Evolutionary conservation across 805 yeast genomes (phyloP).

Genomic region (Candida yuanshanica): DNA sequence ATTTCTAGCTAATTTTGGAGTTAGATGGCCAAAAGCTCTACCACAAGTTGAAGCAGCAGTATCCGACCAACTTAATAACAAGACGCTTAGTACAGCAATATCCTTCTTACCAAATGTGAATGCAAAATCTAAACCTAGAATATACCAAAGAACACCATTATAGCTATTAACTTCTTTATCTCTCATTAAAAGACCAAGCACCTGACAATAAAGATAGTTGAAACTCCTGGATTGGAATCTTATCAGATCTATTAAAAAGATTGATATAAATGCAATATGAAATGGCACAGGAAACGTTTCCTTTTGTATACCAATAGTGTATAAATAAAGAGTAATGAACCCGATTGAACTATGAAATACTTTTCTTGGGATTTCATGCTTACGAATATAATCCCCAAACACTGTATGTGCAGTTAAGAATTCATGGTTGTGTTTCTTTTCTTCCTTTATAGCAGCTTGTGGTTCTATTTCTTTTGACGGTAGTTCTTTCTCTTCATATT

Average conservation of each 20-base stretch:
- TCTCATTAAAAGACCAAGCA: slow-evolving; percentile 79
- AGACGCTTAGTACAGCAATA: slow-evolving; percentile 66
- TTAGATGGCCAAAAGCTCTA: slow-evolving; percentile 73
- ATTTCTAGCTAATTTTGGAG: slow-evolving; percentile 67
- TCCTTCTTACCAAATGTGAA: slow-evolving; percentile 74
- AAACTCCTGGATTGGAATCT: slow-evolving; percentile 58
- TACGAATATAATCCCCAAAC: slow-evolving; percentile 52
- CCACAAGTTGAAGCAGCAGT: slow-evolving; percentile 96
- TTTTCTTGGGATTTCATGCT: slow-evolving; percentile 89
- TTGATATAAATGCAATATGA: slow-evolving; percentile 44
- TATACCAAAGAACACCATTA: slow-evolving; percentile 88
- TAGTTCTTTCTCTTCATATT: background rate
- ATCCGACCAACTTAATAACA: slow-evolving; percentile 92
- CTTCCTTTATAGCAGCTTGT: background rate
- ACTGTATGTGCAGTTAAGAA: slow-evolving; percentile 34
- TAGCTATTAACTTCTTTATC: slow-evolving; percentile 65
- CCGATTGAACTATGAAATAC: slow-evolving; percentile 87
- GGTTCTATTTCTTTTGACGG: background rate
- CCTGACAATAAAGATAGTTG: slow-evolving; percentile 60
- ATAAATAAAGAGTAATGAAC: slow-evolving; percentile 66
- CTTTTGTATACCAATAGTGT: slow-evolving; percentile 54
- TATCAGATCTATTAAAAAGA: slow-evolving; percentile 59
- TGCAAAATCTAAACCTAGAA: slow-evolving; percentile 71
- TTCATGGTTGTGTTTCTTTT: slow-evolving; percentile 7
- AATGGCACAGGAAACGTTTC: slow-evolving; percentile 57